Evolutionary conservation across 2,329 filamentous ascomycete species (phyloP).

Genomic region (Neopestalotiopsis sp.): DNA sequence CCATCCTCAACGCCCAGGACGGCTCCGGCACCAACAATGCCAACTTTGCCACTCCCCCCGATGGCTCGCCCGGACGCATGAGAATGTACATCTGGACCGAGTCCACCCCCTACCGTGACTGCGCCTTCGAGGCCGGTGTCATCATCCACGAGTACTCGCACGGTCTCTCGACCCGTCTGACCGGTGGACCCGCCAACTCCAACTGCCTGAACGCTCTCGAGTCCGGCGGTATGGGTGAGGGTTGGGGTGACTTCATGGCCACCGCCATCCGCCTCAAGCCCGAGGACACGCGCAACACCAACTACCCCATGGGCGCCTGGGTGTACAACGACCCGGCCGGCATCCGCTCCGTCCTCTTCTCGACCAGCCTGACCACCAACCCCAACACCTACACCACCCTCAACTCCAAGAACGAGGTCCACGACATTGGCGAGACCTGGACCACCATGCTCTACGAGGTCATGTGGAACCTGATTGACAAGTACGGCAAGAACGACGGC

Average conservation of each 20-base stretch:
- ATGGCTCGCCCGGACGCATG: slow-evolving; percentile 59
- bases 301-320: slow-evolving; percentile 53
- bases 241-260: slow-evolving; percentile 55
- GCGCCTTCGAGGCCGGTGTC: slow-evolving; percentile 63
- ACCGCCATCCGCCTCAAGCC: slow-evolving; percentile 51
- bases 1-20: slow-evolving; percentile 63
- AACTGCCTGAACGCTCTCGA: slow-evolving; percentile 48
- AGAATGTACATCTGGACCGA: slow-evolving; percentile 62
- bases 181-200: slow-evolving; percentile 60
- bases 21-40: slow-evolving; percentile 61
- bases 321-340: slow-evolving; percentile 42
- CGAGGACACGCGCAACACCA: slow-evolving; percentile 46
- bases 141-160: slow-evolving; percentile 66
- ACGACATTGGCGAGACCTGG: slow-evolving; percentile 54
- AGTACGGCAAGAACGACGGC: slow-evolving; percentile 50
- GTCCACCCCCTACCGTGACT: slow-evolving; percentile 54
- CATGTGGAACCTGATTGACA: slow-evolving; percentile 58
- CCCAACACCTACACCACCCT: slow-evolving; percentile 49
- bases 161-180: slow-evolving; percentile 61
- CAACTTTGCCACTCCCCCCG: slow-evolving; percentile 59
- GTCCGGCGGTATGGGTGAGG: slow-evolving; percentile 55
- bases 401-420: slow-evolving; percentile 42
- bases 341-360: slow-evolving; percentile 51
- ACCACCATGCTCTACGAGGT: slow-evolving; percentile 56
- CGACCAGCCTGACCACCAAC: slow-evolving; percentile 48